Evolutionary conservation across 371 early-diverging fungal species (phyloP), one percentile per base, ranked within the genome.

Genomic region (Phascolomyces articulosus): DNA sequence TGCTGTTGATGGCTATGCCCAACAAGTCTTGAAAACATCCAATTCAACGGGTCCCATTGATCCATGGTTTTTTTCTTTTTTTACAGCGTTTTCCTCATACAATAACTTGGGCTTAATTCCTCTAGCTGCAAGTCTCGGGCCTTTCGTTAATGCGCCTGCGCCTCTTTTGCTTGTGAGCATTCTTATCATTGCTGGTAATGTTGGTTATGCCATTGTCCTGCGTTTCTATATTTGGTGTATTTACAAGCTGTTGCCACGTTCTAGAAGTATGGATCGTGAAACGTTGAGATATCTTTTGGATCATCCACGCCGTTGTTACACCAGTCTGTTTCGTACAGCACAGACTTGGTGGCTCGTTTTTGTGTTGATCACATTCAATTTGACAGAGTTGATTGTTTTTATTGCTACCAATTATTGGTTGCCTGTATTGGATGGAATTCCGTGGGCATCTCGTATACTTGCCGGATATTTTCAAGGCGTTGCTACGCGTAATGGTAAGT

Each of bases 401-500:
- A 13, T 82, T 11, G 61, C 68, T 4, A 63, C 77, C 21, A 77
- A 82, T 31, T 77, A 68, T 24, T 77, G 74, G 73, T 34, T 78
- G 1, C 79, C 82, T 8, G 75, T 77, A 3, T 40, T 78, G n/a
- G 48, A 65, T 16, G 62, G 58, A 0, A 47, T 82, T 8, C 62
- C 73, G 23, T 73, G 71, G 73, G 75, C 56, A 9, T 70, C 72
- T 10, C 70, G 77, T 13, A 64, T 78, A 10, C 29, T 79, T 24
- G 75, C 71, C 55, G 75, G 73, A 0, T 53, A 75, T 13, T 82
- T 77, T 62, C 82, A 82, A 62, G 72, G 77, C 1, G 69, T 79
- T 3, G 71, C 79, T 7, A 75, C 73, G 27, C 68, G 82, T 49
- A 82, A 69, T 51, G 80, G 80, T 77, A 23, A 1, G 29, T 23